A percentile compares a stretch with the other conserved stretches of the same genome.
Evolutionary conservation across 1,284 basidiomycete genomes (phyloP).

Genomic region (Irpex rosettiformis): DNA sequence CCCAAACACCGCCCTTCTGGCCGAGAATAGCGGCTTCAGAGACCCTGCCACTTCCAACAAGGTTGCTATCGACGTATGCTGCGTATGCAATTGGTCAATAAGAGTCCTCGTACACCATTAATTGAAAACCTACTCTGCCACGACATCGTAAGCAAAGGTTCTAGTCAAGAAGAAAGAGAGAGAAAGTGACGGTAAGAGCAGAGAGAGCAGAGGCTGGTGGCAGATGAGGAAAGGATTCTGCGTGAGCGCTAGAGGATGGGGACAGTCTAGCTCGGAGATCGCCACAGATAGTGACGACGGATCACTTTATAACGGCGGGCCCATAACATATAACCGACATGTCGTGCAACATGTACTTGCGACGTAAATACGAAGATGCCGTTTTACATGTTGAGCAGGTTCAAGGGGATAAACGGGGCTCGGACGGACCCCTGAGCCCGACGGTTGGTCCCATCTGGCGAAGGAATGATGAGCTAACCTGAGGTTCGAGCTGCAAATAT

Average conservation of each 20-base stretch:
- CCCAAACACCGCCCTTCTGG: constrained; percentile 87
- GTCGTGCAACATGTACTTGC: too few relatives aligned
- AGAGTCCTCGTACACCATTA: background rate
- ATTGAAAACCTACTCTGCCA: constrained; percentile 33
- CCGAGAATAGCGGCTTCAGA: constrained; percentile 84
- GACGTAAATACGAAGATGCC: too few relatives aligned
- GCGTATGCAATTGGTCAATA: constrained; percentile 5
- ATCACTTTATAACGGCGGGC: constrained; percentile 2
- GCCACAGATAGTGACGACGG: constrained; percentile 8
- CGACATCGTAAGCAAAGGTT: constrained; percentile 26
- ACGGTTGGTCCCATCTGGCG: too few relatives aligned
- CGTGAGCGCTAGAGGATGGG: background rate
- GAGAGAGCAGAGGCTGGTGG: constrained; percentile 3
- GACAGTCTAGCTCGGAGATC: constrained; percentile 5
- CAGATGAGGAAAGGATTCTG: constrained; percentile 1
- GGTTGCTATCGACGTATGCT: constrained; percentile 89
- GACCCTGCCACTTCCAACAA: constrained; percentile 78
- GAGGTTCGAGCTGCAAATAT: too few relatives aligned
- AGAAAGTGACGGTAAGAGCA: background rate
- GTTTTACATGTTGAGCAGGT: too few relatives aligned
- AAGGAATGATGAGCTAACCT: too few relatives aligned
- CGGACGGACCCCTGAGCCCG: too few relatives aligned
- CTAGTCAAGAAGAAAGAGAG: background rate
- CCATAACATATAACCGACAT: background rate
- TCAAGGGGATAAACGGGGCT: too few relatives aligned